Base-by-base conservation (phyloP, 768 basidiomycete species). In the Boletus tylopilopsis region DNA sequence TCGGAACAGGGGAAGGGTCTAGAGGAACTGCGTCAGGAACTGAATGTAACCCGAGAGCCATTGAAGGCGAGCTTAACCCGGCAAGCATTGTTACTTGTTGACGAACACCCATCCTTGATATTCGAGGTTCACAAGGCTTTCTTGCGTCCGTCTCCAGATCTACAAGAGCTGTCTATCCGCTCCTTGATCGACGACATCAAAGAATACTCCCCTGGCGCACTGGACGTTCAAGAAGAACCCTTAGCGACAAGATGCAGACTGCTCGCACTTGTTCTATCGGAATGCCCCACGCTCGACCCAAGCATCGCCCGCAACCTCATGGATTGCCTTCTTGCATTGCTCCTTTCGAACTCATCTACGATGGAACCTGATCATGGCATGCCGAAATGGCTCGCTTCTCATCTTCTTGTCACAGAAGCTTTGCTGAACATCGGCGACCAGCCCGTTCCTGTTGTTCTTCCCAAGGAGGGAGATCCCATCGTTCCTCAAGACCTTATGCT, bases 91-190 rank as follows among this genome's bases (percentile, higher is more conserved):
- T 69, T 74, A 11, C 77, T 99, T 25, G 84, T 95, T 39, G 94
- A 96, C 62, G 83, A 89, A 54, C 87, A 94, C 60, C 82, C 88
- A 4, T 84, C 87, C 8, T 79, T 98, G 47, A 82, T 96, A 35
- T 96, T 94, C 62, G 93, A 96, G 63, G 77, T 96, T 32, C 83
- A 87, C 56, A 77, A 77, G 22, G 88, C 90, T 19, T 94, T 96
- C 67, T 77, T 88, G 49, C 83, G 84, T 23, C 72, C 79, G 11
- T 73, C 73, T 45, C 78, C 74, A 40, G 70, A 74, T 36, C 78
- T 84, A 58, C 82, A 85, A 53, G 74, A 78, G 22, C 72, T 83
- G 55, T 85, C 87, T 7, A 75, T 94, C 42, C 77, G 78, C 36
- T 76, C 81, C 47, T 77, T 97, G 45, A 74, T 94, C 50, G 85